phyloP scores from a whole-genome alignment of 2,329 filamentous ascomycete genomes.

The Fusarium veterinarium region DNA sequence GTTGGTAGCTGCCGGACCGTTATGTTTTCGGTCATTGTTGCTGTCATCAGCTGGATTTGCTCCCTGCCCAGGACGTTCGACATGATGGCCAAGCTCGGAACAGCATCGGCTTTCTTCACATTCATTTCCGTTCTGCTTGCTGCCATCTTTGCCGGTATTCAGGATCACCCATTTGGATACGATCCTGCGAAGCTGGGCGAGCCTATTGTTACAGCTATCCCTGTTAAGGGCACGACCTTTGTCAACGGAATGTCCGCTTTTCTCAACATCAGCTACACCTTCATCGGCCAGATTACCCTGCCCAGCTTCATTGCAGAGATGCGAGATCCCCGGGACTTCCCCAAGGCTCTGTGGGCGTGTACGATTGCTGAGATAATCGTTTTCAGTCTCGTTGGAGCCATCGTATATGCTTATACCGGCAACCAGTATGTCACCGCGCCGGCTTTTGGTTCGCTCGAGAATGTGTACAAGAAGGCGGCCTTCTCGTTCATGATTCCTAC shows the following conservation, averaged over 20 bases:
- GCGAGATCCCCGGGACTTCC: slow-evolving; percentile 81
- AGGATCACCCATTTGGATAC: slow-evolving; percentile 78
- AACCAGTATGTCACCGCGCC: slow-evolving; percentile 90
- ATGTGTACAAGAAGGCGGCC: slow-evolving; percentile 85
- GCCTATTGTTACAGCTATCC: slow-evolving; percentile 75
- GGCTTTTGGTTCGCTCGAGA: slow-evolving; percentile 85
- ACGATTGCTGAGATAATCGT: slow-evolving; percentile 89
- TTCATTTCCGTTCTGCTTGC: slow-evolving; percentile 90
- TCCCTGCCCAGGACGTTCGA: slow-evolving; percentile 89
- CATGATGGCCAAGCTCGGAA: slow-evolving; percentile 82
- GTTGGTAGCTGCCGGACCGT: slow-evolving; percentile 78
- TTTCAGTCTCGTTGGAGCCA: slow-evolving; percentile 82
- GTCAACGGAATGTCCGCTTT: slow-evolving; percentile 87
- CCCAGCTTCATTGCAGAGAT: slow-evolving; percentile 97
- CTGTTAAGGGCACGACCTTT: slow-evolving; percentile 78
- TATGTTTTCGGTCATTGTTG: slow-evolving; percentile 79
- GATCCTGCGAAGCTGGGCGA: slow-evolving; percentile 65
- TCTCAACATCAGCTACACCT: slow-evolving; percentile 95
- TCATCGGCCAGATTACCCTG: slow-evolving; percentile 94
- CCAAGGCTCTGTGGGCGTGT: slow-evolving; percentile 91
- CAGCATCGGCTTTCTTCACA: slow-evolving; percentile 84
- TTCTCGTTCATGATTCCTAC: slow-evolving; percentile 98
- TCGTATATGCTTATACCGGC: slow-evolving; percentile 89
- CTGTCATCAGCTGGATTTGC: slow-evolving; percentile 79
- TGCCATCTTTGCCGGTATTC: slow-evolving; percentile 82